Evolutionary conservation across 192 early-diverging fungal species (phyloP).

Genomic region (Mortierella hygrophila): DNA sequence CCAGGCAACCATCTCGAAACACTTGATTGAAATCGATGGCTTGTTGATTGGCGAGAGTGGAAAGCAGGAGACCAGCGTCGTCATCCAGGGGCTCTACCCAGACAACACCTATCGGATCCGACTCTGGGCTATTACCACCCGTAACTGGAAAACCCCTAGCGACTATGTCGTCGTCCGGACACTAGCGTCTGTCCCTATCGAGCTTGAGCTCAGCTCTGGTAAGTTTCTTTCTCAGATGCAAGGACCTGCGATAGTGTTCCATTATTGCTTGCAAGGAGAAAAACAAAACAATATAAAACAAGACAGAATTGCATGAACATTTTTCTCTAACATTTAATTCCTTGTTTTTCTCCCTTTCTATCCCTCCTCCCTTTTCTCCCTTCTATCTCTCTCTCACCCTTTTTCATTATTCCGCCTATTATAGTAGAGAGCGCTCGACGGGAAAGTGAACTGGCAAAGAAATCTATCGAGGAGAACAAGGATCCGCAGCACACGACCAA

Average conservation of each 20-base stretch:
- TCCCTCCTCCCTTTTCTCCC: not conserved
- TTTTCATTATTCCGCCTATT: not conserved
- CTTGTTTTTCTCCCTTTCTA: not conserved
- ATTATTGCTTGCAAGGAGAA: not conserved
- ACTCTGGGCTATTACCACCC: conserved; percentile 53
- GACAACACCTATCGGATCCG: conserved; percentile 53
- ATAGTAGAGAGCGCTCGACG: conserved; percentile 33
- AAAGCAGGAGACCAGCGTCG: conserved; percentile 56
- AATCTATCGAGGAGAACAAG: conserved; percentile 27
- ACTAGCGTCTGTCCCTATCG: conserved; percentile 38
- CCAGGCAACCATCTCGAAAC: conserved; percentile 51
- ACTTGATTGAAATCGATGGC: conserved; percentile 52
- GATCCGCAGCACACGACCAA: conserved; percentile 21
- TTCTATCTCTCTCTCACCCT: not conserved
- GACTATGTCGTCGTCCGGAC: conserved; percentile 51
- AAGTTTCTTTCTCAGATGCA: not conserved
- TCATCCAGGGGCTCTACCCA: conserved; percentile 50
- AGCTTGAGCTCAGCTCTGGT: conserved; percentile 53
- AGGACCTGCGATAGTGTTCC: not conserved
- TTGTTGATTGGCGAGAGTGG: conserved; percentile 51
- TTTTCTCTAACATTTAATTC: not conserved
- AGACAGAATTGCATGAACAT: not conserved
- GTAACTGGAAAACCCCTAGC: conserved; percentile 55
- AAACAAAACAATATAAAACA: not conserved
- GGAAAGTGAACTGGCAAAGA: conserved; percentile 38